These are phyloP conservation scores for Fusarium sp. DNA, from an alignment of 2,329 filamentous ascomycete species.

Conservation along the genomic window DNA sequence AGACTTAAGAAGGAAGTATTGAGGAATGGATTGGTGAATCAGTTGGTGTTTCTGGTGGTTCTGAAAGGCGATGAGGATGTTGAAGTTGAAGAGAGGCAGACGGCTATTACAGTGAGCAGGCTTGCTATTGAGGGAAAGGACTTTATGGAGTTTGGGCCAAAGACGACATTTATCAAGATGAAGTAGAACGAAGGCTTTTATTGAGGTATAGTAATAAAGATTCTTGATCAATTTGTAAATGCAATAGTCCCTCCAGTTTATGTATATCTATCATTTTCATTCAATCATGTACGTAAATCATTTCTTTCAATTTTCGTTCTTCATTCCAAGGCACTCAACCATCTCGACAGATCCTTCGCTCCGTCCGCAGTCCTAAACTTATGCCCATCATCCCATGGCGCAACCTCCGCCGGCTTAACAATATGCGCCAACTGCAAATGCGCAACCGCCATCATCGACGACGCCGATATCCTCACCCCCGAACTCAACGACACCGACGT, in stretches of 20 bases:
- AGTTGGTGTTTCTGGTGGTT: not conserved
- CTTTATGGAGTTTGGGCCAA: not conserved
- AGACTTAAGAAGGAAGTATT: not conserved
- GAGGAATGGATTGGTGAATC: not conserved
- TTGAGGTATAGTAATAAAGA: not conserved
- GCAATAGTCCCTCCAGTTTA: not conserved
- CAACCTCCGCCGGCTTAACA: not conserved
- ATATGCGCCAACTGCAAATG: slow-evolving; percentile 18
- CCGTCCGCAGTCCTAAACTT: slow-evolving; percentile 9
- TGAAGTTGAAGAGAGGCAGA: not conserved
- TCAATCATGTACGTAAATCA: not conserved
- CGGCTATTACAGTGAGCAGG: not conserved
- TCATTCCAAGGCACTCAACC: slow-evolving; percentile 15
- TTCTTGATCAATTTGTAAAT: not conserved
- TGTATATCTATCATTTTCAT: not conserved
- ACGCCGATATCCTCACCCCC: slow-evolving; percentile 1
- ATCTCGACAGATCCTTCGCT: slow-evolving; percentile 7
- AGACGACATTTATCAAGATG: not conserved
- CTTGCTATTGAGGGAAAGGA: not conserved
- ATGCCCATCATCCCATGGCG: slow-evolving; percentile 17
- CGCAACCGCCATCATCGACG: slow-evolving; percentile 1
- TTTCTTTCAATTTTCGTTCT: not conserved
- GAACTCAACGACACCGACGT: slow-evolving; percentile 8
- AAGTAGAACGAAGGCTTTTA: not conserved
- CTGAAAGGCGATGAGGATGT: not conserved